Evolutionary conservation across 345 rosid genomes (phyloP), one percentile per base, ranked within the genome.

Genomic region (Litchi chinensis): DNA sequence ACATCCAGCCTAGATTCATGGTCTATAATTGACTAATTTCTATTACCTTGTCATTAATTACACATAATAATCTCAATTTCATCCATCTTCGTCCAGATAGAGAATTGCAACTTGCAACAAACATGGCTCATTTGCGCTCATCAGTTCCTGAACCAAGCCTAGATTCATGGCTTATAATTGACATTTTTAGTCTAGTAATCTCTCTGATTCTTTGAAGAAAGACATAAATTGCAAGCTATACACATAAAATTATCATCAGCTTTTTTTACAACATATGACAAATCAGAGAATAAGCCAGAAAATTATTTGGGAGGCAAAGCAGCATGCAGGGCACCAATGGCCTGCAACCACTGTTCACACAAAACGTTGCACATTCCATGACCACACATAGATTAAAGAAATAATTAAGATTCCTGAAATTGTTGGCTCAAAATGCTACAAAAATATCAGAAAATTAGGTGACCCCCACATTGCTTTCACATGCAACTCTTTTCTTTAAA

Each of bases 91-190:
- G 75, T 26, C 64, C 22, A 21, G n/a, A 15, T 56, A 9, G 40
- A 59, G 22, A 12, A 59, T 21, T 39, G 32, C 66, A 73, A 59
- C 59, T 56, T 73, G 76, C 65, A 57, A 54, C n/a, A 71, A 65
- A 65, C 44, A 65, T 65, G 41, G 41, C 68, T 64, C 52, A 46
- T 46, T 46, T 46, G 71, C 5, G 48, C 21, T 73, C 18, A 4
- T 10, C 43, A 60, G 26, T 60, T 59, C 21, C 65, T 73, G 26
- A 24, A 67, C 11, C 54, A 41, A 62, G 77, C 82, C 80, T 78
- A 81, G 84, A 81, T 83, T 83, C 85, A 32, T 66, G 79, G 74
- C 79, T 68, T 32, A 40, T 15, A 24, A 52, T 63, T 74, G 65
- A 26, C 46, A 67, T 11, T 21, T 3, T 15, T 6, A 16, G 11